A percentile compares a stretch with the other conserved stretches of the same genome.
phyloP scores from a whole-genome alignment of 345 rosid species.

The Stellera chamaejasme region DNA sequence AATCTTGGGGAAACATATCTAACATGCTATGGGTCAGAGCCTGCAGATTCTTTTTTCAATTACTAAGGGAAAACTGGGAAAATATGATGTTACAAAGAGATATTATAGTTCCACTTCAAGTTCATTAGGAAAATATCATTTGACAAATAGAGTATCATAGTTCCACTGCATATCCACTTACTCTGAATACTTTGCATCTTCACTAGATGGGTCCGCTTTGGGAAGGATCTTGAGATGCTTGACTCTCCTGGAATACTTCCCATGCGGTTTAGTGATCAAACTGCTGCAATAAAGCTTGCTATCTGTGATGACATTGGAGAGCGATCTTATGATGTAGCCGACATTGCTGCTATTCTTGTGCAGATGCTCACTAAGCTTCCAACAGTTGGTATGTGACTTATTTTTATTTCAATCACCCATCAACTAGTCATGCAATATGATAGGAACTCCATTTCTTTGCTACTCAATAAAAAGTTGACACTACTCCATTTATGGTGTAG shows the following conservation, averaged over 20 bases:
- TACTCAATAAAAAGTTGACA: neutral
- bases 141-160: too few species aligned
- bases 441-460: too few species aligned
- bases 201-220: constrained; percentile 75
- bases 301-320: constrained; percentile 97
- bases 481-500: too few species aligned
- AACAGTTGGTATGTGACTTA: constrained; percentile 37
- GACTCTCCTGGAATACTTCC: constrained; percentile 95
- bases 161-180: too few species aligned
- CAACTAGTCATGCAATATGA: neutral
- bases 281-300: constrained; percentile 91
- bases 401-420: neutral
- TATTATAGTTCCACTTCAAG: too few species aligned
- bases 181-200: neutral
- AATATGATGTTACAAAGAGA: too few species aligned
- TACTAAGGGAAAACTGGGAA: too few species aligned
- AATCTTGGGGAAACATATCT: too few species aligned
- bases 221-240: constrained; percentile 78
- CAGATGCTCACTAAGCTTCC: constrained; percentile 73
- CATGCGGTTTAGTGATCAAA: constrained; percentile 86
- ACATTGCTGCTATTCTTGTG: constrained; percentile 86
- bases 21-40: too few species aligned
- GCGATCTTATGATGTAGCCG: constrained; percentile 73
- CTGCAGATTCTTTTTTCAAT: too few species aligned
- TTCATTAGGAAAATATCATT: too few species aligned